Percentiles rank a stretch among this genome's conserved stretches.
Conservation (phyloP, 352 stramenopile species). For the Elongisporangium prolatum region DNA sequence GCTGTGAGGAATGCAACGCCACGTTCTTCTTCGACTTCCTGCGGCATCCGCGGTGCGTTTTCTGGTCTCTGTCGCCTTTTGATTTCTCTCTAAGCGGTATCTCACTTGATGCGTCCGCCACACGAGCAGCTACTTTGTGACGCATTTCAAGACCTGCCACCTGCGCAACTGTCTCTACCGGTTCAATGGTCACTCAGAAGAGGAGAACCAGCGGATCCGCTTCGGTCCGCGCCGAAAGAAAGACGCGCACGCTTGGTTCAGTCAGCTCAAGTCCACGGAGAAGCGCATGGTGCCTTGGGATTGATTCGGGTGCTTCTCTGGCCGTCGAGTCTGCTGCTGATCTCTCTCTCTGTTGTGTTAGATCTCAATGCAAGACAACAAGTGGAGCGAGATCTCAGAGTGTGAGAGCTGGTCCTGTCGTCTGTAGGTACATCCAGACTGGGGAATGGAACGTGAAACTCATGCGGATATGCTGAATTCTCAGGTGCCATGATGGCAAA, state of each 20-base stretch:
- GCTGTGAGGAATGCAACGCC: constrained; percentile 76
- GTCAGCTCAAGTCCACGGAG: constrained; percentile 80
- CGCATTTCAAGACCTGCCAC: constrained; percentile 78
- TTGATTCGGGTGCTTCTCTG: no score
- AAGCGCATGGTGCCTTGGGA: constrained; percentile 56
- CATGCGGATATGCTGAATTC: neutral
- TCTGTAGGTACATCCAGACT: constrained; percentile 41
- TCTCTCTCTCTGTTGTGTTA: no score
- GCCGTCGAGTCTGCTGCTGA: no score
- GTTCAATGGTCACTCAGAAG: constrained; percentile 68
- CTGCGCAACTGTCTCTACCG: constrained; percentile 75
- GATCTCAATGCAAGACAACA: constrained; percentile 85
- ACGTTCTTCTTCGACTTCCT: constrained; percentile 83
- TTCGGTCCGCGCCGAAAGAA: constrained; percentile 68
- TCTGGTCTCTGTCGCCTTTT: constrained; percentile 2
- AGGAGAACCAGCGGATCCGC: constrained; percentile 69
- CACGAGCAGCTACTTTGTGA: constrained; percentile 59
- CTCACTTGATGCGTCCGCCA: neutral
- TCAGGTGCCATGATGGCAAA: constrained; percentile 4
- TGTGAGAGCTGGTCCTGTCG: constrained; percentile 70
- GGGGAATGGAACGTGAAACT: no score
- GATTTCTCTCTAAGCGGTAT: constrained; percentile 4
- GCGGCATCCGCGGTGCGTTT: constrained; percentile 50
- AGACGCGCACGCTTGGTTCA: constrained; percentile 67
- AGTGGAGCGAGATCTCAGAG: constrained; percentile 78